phyloP scores from a whole-genome alignment of 345 rosid genomes.

The Corchorus capsularis region DNA sequence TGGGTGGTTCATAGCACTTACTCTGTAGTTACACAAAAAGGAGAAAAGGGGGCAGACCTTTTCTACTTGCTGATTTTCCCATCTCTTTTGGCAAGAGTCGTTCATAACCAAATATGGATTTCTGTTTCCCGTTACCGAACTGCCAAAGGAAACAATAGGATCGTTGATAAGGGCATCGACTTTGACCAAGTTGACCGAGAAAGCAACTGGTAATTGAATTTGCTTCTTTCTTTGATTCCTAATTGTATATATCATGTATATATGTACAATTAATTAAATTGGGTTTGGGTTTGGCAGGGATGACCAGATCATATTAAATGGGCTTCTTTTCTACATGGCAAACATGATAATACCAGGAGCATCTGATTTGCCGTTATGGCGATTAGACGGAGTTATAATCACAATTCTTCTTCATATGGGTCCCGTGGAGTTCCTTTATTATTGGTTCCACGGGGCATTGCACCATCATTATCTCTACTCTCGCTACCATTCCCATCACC shows the following conservation, averaged over 20 bases:
- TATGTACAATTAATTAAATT: neutral
- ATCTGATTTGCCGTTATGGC: slow-evolving; percentile 43
- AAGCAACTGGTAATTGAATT: slow-evolving; percentile 38
- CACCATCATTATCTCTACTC: slow-evolving; percentile 56
- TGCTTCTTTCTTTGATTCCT: too few species aligned
- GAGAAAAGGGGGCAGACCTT: slow-evolving; percentile 38
- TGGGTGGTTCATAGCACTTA: slow-evolving; percentile 37
- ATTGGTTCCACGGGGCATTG: slow-evolving; percentile 34
- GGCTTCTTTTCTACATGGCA: slow-evolving; percentile 31
- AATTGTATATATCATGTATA: neutral
- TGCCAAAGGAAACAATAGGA: slow-evolving; percentile 54
- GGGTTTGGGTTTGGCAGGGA: slow-evolving; percentile 30
- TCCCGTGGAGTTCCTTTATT: slow-evolving; percentile 49
- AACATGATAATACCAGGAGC: slow-evolving; percentile 22
- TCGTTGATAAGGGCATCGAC: slow-evolving; percentile 63
- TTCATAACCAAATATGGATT: slow-evolving; percentile 71
- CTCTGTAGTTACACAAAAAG: slow-evolving; percentile 23
- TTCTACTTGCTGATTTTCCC: slow-evolving; percentile 40
- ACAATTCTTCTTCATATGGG: slow-evolving; percentile 43
- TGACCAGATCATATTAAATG: slow-evolving; percentile 46
- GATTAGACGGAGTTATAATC: slow-evolving; percentile 39
- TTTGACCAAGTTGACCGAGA: slow-evolving; percentile 77
- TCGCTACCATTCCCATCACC: slow-evolving; percentile 66
- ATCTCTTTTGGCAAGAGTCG: slow-evolving; percentile 46
- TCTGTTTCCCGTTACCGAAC: slow-evolving; percentile 54